These are phyloP conservation scores for Daldinia loculata DNA, from an alignment of 495 filamentous ascomycete genomes.

Conservation along the genomic window DNA sequence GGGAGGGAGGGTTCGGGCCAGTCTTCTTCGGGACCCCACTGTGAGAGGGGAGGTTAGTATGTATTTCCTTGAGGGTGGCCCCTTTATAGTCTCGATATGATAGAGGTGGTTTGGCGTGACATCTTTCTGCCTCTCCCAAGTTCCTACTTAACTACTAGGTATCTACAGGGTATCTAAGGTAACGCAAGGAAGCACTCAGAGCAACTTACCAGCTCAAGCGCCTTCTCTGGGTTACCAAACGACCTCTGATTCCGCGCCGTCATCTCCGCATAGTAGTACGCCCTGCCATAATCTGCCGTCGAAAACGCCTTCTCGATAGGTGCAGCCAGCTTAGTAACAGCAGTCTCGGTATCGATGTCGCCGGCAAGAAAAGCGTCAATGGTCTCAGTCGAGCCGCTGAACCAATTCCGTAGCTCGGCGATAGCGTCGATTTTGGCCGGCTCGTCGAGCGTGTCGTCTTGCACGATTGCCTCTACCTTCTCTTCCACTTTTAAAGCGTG, in stretches of 20 bases:
- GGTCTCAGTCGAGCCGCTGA: background rate
- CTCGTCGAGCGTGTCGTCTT: conserved; percentile 12
- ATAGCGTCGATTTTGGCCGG: conserved; percentile 11
- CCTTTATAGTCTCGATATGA: too few relatives aligned
- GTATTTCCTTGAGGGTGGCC: background rate
- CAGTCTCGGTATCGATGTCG: background rate
- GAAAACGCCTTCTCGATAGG: conserved; percentile 23
- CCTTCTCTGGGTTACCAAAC: background rate
- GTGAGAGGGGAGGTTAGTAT: background rate
- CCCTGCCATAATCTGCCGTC: conserved; percentile 11
- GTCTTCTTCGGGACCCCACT: conserved; percentile 20
- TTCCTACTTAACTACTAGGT: background rate
- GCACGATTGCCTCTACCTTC: background rate
- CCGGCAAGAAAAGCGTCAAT: conserved; percentile 5
- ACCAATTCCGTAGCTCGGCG: conserved; percentile 3
- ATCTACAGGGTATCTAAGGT: background rate
- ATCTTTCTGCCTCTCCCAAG: too few relatives aligned
- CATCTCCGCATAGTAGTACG: conserved; percentile 9
- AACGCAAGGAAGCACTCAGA: background rate
- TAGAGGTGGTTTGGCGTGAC: too few relatives aligned
- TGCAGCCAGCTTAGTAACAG: background rate
- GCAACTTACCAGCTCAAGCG: background rate
- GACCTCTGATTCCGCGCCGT: background rate
- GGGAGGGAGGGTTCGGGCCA: background rate
- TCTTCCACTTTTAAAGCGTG: background rate